Base-by-base conservation (phyloP, 495 filamentous ascomycete species). In the Penicillium turbatum region DNA sequence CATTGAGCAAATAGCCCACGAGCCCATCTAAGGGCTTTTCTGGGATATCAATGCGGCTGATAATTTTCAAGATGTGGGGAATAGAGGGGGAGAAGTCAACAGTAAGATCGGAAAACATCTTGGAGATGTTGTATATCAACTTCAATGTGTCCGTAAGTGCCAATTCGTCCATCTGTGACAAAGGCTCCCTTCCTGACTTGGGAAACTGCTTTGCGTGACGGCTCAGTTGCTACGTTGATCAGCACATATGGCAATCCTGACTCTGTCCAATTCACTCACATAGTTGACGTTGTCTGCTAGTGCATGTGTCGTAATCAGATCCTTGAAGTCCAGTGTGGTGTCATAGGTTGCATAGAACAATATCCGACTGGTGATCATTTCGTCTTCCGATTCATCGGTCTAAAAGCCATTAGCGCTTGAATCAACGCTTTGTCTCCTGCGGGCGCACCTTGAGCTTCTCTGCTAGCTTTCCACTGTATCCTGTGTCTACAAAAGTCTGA, bases 321-420 rank as follows among this genome's bases (percentile, higher is more conserved):
- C 68, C 26, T 79, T 72, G 45, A 93, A 84, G 56, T 90, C 75
- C 44, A 88, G 62, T 5, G 79, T 82, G 5, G 90, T 91, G 27
- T 83, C 80, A 60, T 97, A 97, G 0, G 93, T 97, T 11, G 86
- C 81, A 2, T 97, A 74, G 54, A 97, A 90, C 8, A 97, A 71
- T 17, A 98, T 86, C 30, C 93, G 81, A 37, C 86, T 87, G 31
- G 82, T 72, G 0, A 97, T 74, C 71, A 98, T 95, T 66, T 98
- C 92, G 61, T 98, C 88, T 44, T 97, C 91, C 13, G 78, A 76
- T 59, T 77, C 86, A 65, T 92, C 86, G 57, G 76, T 85, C 81
- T 82, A 42, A 9, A 37, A 4, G 21, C 48, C 32, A 30, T 48
- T 31, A 49, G 48, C 16, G 3, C 10, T 19, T 1, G 5, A 11